Percentiles rank a stretch among this genome's conserved stretches.
phyloP scores from a whole-genome alignment of 2,329 filamentous ascomycete species.

The Colletotrichum musae region DNA sequence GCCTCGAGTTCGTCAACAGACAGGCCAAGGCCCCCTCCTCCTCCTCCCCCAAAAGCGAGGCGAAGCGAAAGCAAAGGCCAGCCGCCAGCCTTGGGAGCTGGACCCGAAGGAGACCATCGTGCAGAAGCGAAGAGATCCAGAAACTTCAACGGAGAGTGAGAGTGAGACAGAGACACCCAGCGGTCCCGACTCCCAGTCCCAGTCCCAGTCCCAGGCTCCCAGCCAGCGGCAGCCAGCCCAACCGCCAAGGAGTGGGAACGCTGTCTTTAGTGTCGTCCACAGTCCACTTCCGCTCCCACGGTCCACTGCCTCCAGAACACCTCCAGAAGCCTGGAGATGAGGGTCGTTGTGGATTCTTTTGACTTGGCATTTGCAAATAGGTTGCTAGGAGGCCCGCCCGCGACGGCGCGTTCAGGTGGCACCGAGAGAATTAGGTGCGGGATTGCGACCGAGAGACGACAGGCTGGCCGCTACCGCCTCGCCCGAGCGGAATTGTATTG shows the following conservation, averaged over 20 bases:
- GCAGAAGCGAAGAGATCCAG: slow-evolving; percentile 32
- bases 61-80: slow-evolving; percentile 28
- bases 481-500: slow-evolving; percentile 20
- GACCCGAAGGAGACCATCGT: slow-evolving; percentile 21
- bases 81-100: slow-evolving; percentile 8
- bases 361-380: slow-evolving; percentile 39
- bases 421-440: slow-evolving; percentile 16
- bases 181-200: no score
- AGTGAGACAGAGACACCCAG: neutral
- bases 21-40: neutral
- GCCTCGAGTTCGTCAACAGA: slow-evolving; percentile 5
- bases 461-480: slow-evolving; percentile 30
- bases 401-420: slow-evolving; percentile 27
- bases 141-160: slow-evolving; percentile 15
- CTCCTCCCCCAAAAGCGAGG: slow-evolving; percentile 5
- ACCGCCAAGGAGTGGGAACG: slow-evolving; percentile 1
- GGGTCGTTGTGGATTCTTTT: slow-evolving; percentile 17
- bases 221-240: slow-evolving; percentile 9
- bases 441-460: slow-evolving; percentile 5
- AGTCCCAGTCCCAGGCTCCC: no score
- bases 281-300: slow-evolving; percentile 20
- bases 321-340: slow-evolving; percentile 38
- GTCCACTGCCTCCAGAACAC: slow-evolving; percentile 35
- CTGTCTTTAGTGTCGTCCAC: neutral
- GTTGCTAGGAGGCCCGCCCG: slow-evolving; percentile 30